Evolutionary conservation across 83 land plant genomes (phyloP).

Genomic region (Picea engelmannii): DNA sequence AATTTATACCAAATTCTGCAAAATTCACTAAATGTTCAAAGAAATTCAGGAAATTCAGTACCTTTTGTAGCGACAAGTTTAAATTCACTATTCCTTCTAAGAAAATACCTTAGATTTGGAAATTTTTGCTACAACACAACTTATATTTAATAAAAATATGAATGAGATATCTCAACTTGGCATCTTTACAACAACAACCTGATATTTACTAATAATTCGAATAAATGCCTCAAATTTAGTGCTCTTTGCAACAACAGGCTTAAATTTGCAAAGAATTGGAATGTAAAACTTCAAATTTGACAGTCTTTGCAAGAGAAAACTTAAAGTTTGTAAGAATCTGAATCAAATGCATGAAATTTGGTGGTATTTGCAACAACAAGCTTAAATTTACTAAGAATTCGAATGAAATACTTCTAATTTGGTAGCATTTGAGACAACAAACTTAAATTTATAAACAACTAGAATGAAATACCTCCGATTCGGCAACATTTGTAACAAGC

Average conservation of each 20-base stretch:
- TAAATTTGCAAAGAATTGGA: not conserved
- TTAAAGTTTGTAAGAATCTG: no score
- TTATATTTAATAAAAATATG: conserved; percentile 2
- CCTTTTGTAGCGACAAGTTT: no score
- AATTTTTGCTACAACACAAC: conserved; percentile 44
- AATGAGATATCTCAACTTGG: not conserved
- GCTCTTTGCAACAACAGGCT: not conserved
- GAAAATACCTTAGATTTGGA: conserved; percentile 67
- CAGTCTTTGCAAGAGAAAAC: no score
- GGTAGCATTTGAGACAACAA: conserved; percentile 50
- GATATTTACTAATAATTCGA: not conserved
- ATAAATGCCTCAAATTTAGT: not conserved
- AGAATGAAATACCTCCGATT: not conserved
- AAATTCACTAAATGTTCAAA: not conserved
- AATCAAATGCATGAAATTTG: no score
- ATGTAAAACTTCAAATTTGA: no score
- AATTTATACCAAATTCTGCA: not conserved
- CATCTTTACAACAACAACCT: not conserved
- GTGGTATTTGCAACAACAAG: no score
- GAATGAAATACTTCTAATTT: conserved; percentile 59
- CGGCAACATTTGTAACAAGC: not conserved
- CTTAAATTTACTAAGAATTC: no score
- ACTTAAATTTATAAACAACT: conserved; percentile 1
- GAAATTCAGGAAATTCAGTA: not conserved
- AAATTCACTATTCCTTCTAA: no score